Evolutionary conservation across 1,139 yeast genomes (phyloP).

Genomic region (Saccharomycopsis hybrid): DNA sequence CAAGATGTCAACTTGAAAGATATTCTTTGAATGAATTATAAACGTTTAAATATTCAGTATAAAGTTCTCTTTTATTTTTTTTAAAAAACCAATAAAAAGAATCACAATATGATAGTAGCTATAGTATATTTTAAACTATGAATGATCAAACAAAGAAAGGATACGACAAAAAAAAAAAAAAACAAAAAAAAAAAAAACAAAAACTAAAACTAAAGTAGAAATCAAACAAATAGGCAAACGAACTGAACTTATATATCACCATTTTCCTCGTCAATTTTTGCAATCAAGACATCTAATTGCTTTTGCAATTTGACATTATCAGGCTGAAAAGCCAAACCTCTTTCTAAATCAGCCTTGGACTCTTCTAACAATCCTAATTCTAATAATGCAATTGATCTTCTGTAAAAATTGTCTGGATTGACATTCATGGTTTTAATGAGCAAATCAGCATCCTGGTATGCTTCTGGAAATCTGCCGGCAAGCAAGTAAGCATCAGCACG

Average conservation of each 20-base stretch:
- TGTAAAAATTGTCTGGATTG: conserved; percentile 67
- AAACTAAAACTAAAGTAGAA: no score
- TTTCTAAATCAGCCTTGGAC: conserved; percentile 69
- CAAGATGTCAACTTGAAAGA: conserved; percentile 66
- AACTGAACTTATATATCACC: conserved; percentile 18
- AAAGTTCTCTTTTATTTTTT: no score
- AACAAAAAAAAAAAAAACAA: no score
- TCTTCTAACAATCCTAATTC: conserved; percentile 65
- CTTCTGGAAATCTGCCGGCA: conserved; percentile 58
- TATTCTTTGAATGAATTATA: conserved; percentile 36
- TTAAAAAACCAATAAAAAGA: no score
- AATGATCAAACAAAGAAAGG: no score
- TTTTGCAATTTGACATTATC: conserved; percentile 40
- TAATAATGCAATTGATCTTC: conserved; percentile 71
- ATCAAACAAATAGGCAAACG: no score
- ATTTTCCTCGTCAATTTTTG: conserved; percentile 15
- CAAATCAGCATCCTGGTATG: conserved; percentile 77
- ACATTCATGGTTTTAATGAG: conserved; percentile 56
- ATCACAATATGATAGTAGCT: no score
- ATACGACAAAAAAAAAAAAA: no score
- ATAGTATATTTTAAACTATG: no score
- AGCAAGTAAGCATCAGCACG: conserved; percentile 79
- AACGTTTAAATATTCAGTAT: no score
- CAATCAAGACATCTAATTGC: conserved; percentile 15
- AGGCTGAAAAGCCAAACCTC: conserved; percentile 67